These are phyloP conservation scores for Chrysosporium keratinophilum DNA, from an alignment of 2,329 filamentous ascomycete species.

Conservation along the genomic window DNA sequence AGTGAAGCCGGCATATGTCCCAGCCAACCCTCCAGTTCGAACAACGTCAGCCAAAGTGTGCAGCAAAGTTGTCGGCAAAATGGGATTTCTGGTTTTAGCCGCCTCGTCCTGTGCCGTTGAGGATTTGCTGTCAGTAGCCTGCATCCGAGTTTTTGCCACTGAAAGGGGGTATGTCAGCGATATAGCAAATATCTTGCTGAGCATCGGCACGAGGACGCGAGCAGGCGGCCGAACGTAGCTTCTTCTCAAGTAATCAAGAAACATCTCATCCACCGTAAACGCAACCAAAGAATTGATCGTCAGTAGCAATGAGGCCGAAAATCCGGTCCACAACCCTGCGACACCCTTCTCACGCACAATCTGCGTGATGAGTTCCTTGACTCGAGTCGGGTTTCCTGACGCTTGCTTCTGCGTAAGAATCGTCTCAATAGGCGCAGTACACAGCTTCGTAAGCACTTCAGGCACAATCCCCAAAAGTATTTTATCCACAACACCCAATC, in stretches of 20 bases:
- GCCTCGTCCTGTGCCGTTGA: conserved; percentile 25
- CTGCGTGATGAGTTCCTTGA: conserved; percentile 43
- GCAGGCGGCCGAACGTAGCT: conserved; percentile 35
- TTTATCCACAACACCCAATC: not conserved
- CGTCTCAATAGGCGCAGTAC: conserved; percentile 72
- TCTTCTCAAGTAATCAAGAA: conserved; percentile 43
- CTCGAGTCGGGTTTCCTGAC: conserved; percentile 48
- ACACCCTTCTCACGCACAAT: conserved; percentile 53
- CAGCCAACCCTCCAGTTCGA: conserved; percentile 11
- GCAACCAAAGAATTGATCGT: conserved; percentile 81
- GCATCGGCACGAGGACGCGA: conserved; percentile 59
- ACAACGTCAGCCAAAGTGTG: not conserved
- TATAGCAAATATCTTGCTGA: conserved; percentile 68
- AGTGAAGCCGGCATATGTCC: conserved; percentile 63
- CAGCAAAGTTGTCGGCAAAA: not conserved
- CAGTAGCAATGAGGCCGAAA: conserved; percentile 66
- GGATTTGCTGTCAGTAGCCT: conserved; percentile 37
- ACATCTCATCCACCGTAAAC: conserved; percentile 66
- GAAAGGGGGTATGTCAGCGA: conserved; percentile 76
- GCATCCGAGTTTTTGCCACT: conserved; percentile 69
- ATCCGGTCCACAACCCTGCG: conserved; percentile 75
- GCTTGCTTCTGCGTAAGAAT: conserved; percentile 76
- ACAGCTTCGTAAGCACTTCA: conserved; percentile 61
- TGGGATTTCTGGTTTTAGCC: conserved; percentile 11
- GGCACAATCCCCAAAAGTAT: conserved; percentile 40